A percentile compares a stretch with the other conserved stretches of the same genome.
phyloP scores from a whole-genome alignment of 805 yeast genomes.

The Blastobotrys americana region DNA sequence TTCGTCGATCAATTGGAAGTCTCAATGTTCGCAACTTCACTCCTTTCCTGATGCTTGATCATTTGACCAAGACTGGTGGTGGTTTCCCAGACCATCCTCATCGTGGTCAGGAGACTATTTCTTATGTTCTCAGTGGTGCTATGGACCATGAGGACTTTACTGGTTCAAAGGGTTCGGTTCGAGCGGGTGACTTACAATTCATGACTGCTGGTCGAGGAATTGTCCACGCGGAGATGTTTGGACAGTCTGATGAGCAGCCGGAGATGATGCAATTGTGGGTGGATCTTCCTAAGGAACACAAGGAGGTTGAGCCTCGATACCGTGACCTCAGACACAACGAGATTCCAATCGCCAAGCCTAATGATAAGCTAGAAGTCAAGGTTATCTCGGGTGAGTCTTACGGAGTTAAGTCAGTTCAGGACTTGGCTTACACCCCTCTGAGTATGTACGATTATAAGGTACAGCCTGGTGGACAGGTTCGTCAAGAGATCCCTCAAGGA shows the following conservation, averaged over 20 bases:
- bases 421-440: slow-evolving; percentile 76
- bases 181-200: slow-evolving; percentile 81
- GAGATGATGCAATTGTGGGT: slow-evolving; percentile 73
- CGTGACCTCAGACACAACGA: slow-evolving; percentile 66
- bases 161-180: slow-evolving; percentile 68
- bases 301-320: slow-evolving; percentile 63
- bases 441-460: slow-evolving; percentile 56
- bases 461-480: slow-evolving; percentile 43
- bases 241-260: slow-evolving; percentile 34
- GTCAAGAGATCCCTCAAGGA: slow-evolving; percentile 49
- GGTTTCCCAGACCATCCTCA: slow-evolving; percentile 78
- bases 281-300: slow-evolving; percentile 60
- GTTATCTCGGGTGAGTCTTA: slow-evolving; percentile 74
- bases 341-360: slow-evolving; percentile 59
- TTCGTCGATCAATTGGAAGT: slow-evolving; percentile 73
- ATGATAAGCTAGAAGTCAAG: slow-evolving; percentile 49
- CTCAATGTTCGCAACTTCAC: slow-evolving; percentile 62
- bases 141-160: slow-evolving; percentile 83
- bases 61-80: slow-evolving; percentile 54
- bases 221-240: slow-evolving; percentile 83
- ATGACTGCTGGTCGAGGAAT: slow-evolving; percentile 92
- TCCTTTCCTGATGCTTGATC: slow-evolving; percentile 78
- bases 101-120: slow-evolving; percentile 76
- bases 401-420: slow-evolving; percentile 65
- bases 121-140: slow-evolving; percentile 56